Evolutionary conservation across 225 moss, liverwort and hornwort species (phyloP), one percentile per base, ranked within the genome.

Genomic region (Anthoceros angustus): DNA sequence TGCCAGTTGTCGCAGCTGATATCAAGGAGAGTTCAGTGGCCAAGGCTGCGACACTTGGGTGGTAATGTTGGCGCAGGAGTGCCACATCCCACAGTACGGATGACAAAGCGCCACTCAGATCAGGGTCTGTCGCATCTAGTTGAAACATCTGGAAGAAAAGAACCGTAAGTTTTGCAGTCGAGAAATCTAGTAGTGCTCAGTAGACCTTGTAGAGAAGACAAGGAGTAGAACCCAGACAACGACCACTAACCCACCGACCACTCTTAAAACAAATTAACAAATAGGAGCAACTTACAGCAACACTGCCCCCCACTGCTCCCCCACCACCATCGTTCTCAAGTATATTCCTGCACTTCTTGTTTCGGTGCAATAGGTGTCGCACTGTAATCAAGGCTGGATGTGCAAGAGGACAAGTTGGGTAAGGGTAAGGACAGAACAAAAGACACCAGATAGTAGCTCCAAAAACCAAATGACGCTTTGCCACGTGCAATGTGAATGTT

Each of bases 281-380:
- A 43, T 42, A 46, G 24, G 32, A 50, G 8, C 49, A 9, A 72
- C 72, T 74, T 80, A 95, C 95, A 64, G 77, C 78, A 68, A 78
- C 62, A 67, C 86, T 91, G 63, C 84, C 84, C 15, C 83, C 86
- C 66, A 86, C 72, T 61, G 83, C 73, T 49, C 81, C 80, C 2
- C 88, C 86, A 39, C 88, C 91, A 16, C 82, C 78, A 64, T 83
- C 84, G 71, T 87, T 92, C 49, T 87, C 92, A 64, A 92, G 77
- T 42, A 99, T 75, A 66, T 80, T 85, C 55, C 92, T 82, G 63
- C 98, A 92, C 76, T 86, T 99, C 46, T 89, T 99, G 25, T 99
- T 84, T 18, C 92, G 92, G 63, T 89, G 85, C 39, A 99, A 76
- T 64, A 92, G 69, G 68, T 83, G 84, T 61, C 84, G 82, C 40